Evolutionary conservation across 352 stramenopile species (phyloP).

Genomic region (Blastocystis sp.): DNA sequence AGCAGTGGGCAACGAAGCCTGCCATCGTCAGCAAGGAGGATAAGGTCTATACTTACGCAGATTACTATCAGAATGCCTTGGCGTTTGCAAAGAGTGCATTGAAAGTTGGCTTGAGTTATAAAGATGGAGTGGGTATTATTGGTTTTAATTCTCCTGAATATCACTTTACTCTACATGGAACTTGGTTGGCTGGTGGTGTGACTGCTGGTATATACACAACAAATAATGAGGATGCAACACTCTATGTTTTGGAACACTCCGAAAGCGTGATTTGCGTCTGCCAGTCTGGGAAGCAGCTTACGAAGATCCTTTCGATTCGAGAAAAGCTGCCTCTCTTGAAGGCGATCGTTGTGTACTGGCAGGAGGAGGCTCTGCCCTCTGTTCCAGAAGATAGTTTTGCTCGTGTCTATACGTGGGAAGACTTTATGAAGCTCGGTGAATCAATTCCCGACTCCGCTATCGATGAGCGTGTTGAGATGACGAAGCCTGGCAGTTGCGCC

Average conservation of each 20-base stretch:
- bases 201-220: slow-evolving; percentile 90
- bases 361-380: slow-evolving; percentile 63
- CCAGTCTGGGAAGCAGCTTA: slow-evolving; percentile 81
- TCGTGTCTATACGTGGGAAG: slow-evolving; percentile 68
- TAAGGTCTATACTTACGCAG: not conserved
- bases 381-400: slow-evolving; percentile 45
- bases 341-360: slow-evolving; percentile 85
- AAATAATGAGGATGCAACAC: slow-evolving; percentile 79
- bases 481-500: slow-evolving; percentile 68
- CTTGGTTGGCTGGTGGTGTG: slow-evolving; percentile 82
- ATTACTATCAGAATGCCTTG: slow-evolving; percentile 40
- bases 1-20: not conserved
- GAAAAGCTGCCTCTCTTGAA: slow-evolving; percentile 80
- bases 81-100: slow-evolving; percentile 71
- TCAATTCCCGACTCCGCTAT: slow-evolving; percentile 42
- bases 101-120: slow-evolving; percentile 70
- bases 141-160: slow-evolving; percentile 84
- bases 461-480: slow-evolving; percentile 42
- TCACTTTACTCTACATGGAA: slow-evolving; percentile 81
- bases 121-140: slow-evolving; percentile 78
- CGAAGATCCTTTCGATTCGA: slow-evolving; percentile 82
- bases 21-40: slow-evolving; percentile 58
- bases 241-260: slow-evolving; percentile 86
- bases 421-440: slow-evolving; percentile 67
- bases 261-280: slow-evolving; percentile 82